Evolutionary conservation across 768 basidiomycete species (phyloP).

Genomic region (Rhodosporidiobolus odoratus): DNA sequence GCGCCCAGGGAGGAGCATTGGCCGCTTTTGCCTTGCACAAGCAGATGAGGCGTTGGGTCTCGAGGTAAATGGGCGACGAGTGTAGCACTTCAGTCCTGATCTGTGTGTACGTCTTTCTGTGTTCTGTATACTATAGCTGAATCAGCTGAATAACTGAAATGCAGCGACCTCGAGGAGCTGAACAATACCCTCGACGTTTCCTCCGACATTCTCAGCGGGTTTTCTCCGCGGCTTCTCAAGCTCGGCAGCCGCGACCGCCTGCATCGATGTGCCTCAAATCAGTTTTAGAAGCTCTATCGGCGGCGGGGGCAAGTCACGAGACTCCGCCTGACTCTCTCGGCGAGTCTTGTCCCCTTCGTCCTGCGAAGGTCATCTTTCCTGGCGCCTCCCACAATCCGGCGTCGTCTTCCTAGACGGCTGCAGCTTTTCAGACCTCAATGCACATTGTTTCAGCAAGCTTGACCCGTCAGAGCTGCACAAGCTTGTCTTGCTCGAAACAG

Average conservation of each 20-base stretch:
- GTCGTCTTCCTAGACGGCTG: constrained; percentile 22
- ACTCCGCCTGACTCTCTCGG: no score
- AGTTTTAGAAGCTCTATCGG: neutral
- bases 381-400: neutral
- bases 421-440: neutral
- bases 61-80: constrained; percentile 1
- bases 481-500: constrained; percentile 10
- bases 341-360: neutral
- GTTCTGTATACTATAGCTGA: no score
- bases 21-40: constrained; percentile 7
- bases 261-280: constrained; percentile 1
- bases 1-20: constrained; percentile 15
- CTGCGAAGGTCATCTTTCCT: constrained; percentile 11
- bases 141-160: neutral
- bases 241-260: constrained; percentile 1
- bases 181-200: neutral
- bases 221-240: constrained; percentile 19
- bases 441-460: neutral
- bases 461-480: neutral
- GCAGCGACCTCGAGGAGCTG: constrained; percentile 7
- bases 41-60: neutral
- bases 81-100: neutral
- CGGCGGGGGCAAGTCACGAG: no score
- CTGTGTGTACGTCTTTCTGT: constrained; percentile 4
- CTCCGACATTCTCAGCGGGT: neutral